Evolutionary conservation across 2,329 filamentous ascomycete species (phyloP), one percentile per base, ranked within the genome.

Genomic region (Didymellaceae sp.): DNA sequence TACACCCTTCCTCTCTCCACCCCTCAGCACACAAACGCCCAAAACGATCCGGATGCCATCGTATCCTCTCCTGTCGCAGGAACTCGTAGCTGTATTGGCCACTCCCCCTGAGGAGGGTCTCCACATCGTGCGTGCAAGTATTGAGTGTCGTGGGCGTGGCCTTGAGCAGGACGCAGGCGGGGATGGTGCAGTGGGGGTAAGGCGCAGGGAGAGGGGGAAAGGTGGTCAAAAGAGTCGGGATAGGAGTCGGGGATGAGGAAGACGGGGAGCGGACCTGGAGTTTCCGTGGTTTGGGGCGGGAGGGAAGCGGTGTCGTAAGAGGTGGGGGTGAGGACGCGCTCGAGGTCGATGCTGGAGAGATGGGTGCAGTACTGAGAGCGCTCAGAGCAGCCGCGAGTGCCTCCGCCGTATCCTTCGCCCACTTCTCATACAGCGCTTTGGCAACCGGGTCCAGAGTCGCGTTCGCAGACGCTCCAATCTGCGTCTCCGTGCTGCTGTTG

Each of bases 1-100:
- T 66, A 42, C 55, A 61, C 20, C 70, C 70, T 21, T 48, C 54
- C 40, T 72, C 70, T 30, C 68, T 62, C 55, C 58, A 73, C 6
- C 50, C 42, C 35, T 65, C 68, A 13, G 63, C 64, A 20, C 70
- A 73, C 26, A 73, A 24, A 24, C 69, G 35, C 10, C 68, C 70
- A 52, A 73, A 73, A 6, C 68, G 61, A 56, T 73, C 70, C 0
- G 69, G 70, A 63, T 73, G 70, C 70, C 70, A 73, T 10, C 67
- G 44, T 18, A 73, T 42, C 7, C 70, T 32, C 52, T 73, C 70
- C 48, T 72, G 67, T 13, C 65, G 25, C 30, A 73, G 33, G 67
- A 68, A 73, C 45, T 72, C 70, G 40, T 67, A 67, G 34, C 67
- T 68, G 43, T 73, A 73, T 22, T 62, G 13, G 5, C 68, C 70